These are phyloP conservation scores for Neonectria magnoliae DNA, from an alignment of 2,329 filamentous ascomycete genomes.

Conservation along the genomic window DNA sequence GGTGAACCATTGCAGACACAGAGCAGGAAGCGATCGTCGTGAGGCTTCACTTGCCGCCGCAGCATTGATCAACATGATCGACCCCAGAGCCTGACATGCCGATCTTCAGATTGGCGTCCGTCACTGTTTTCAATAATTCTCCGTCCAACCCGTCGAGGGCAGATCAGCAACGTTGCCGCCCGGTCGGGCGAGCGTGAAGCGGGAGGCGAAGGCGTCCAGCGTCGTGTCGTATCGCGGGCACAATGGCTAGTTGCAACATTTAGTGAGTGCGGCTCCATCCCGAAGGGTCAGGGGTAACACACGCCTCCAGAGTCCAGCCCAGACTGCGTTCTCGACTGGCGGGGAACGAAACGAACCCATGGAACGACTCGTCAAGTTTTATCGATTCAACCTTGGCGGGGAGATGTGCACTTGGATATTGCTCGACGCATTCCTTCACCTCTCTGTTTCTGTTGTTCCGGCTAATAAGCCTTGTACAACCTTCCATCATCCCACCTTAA, in stretches of 20 bases:
- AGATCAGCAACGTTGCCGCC: slow-evolving; percentile 9
- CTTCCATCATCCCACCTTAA: background rate
- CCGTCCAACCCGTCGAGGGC: slow-evolving; percentile 8
- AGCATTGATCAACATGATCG: slow-evolving; percentile 8
- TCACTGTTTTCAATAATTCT: slow-evolving; percentile 18
- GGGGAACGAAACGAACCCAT: slow-evolving; percentile 4
- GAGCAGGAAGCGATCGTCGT: background rate
- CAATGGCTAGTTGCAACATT: background rate
- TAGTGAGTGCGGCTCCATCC: slow-evolving; percentile 15
- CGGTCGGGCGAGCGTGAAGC: slow-evolving; percentile 7
- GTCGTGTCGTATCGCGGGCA: background rate
- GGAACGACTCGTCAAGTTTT: background rate
- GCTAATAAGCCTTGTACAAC: background rate
- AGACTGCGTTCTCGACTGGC: background rate
- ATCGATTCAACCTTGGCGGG: background rate
- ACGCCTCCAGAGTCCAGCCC: background rate
- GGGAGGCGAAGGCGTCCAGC: background rate
- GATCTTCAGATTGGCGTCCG: slow-evolving; percentile 24
- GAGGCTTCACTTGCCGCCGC: background rate
- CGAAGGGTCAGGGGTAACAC: background rate
- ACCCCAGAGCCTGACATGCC: slow-evolving; percentile 21
- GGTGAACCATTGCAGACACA: background rate
- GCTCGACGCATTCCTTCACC: background rate
- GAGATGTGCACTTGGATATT: background rate
- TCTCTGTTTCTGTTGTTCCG: background rate